Percentiles rank a stretch among this genome's conserved stretches.
Evolutionary conservation across 257 asterid genomes (phyloP).

Genomic region (Nicotiana tomentosiformis): DNA sequence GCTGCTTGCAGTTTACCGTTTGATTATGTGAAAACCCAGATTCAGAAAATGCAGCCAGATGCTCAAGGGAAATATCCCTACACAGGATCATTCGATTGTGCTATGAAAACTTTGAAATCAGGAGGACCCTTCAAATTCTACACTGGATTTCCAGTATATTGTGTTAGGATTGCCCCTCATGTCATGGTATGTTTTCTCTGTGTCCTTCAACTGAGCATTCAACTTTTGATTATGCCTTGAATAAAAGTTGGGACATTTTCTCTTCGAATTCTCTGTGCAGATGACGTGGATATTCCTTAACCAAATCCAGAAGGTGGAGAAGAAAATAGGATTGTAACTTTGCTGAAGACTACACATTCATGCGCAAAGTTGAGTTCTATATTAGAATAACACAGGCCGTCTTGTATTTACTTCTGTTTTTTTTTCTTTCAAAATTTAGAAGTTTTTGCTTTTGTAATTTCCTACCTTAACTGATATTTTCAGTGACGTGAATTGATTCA

Average conservation of each 20-base stretch:
- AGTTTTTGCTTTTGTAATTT: background rate
- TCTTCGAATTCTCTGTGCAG: slow-evolving; percentile 32
- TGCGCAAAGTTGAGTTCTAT: background rate
- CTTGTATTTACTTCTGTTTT: background rate
- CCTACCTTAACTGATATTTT: background rate
- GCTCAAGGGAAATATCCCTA: slow-evolving; percentile 72
- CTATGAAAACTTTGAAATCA: slow-evolving; percentile 57
- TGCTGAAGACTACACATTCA: background rate
- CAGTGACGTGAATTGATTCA: background rate
- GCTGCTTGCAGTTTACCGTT: slow-evolving; percentile 94
- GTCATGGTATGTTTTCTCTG: slow-evolving; percentile 62
- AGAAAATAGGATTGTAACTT: slow-evolving; percentile 40
- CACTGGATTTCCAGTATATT: slow-evolving; percentile 88
- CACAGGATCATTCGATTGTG: slow-evolving; percentile 77
- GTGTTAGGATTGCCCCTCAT: slow-evolving; percentile 90
- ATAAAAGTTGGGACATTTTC: background rate
- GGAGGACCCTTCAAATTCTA: slow-evolving; percentile 80
- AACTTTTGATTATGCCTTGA: background rate
- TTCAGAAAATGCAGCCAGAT: slow-evolving; percentile 93
- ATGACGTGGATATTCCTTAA: slow-evolving; percentile 93
- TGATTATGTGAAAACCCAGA: slow-evolving; percentile 86
- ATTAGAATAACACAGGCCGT: background rate
- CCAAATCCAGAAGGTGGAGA: slow-evolving; percentile 71
- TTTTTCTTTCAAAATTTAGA: too few relatives aligned
- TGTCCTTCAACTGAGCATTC: slow-evolving; percentile 10